Evolutionary conservation across 441 rosid species (phyloP).

Genomic region (Pelargonium citronellum): DNA sequence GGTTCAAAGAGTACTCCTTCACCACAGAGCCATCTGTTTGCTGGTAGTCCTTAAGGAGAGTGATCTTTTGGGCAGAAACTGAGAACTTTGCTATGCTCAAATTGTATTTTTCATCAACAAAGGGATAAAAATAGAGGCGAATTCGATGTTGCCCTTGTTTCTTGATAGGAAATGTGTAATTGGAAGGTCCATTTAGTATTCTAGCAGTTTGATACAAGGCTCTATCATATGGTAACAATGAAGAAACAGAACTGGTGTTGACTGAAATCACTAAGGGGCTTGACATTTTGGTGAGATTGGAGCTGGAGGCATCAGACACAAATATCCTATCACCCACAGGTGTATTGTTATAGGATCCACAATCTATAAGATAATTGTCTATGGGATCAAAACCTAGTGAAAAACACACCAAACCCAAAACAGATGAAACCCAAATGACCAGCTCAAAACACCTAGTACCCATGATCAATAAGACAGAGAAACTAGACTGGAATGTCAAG

Average conservation of each 20-base stretch:
- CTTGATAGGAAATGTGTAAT: slow-evolving; percentile 42
- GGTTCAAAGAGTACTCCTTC: slow-evolving; percentile 56
- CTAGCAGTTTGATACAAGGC: slow-evolving; percentile 53
- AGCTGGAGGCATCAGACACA: slow-evolving; percentile 37
- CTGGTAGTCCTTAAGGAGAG: slow-evolving; percentile 48
- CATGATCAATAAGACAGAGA: slow-evolving; percentile 20
- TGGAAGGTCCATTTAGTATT: slow-evolving; percentile 38
- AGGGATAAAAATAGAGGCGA: slow-evolving; percentile 72
- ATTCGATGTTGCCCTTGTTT: slow-evolving; percentile 53
- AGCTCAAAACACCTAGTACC: slow-evolving; percentile 19
- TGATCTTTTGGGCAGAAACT: slow-evolving; percentile 59
- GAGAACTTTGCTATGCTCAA: slow-evolving; percentile 59
- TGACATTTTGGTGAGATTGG: slow-evolving; percentile 24
- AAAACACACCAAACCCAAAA: slow-evolving; percentile 27
- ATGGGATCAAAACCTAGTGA: slow-evolving; percentile 42
- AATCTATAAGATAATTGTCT: slow-evolving; percentile 53
- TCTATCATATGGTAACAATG: slow-evolving; percentile 30
- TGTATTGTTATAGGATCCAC: slow-evolving; percentile 54
- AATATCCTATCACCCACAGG: slow-evolving; percentile 44
- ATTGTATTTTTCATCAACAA: slow-evolving; percentile 30
- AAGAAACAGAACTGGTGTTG: slow-evolving; percentile 25
- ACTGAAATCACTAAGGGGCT: slow-evolving; percentile 25
- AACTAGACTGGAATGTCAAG: not conserved
- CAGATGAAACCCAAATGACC: slow-evolving; percentile 31
- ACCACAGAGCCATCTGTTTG: slow-evolving; percentile 25